Conservation (phyloP, 495 filamentous ascomycete species). For the Barbatosphaeria neglecta region DNA sequence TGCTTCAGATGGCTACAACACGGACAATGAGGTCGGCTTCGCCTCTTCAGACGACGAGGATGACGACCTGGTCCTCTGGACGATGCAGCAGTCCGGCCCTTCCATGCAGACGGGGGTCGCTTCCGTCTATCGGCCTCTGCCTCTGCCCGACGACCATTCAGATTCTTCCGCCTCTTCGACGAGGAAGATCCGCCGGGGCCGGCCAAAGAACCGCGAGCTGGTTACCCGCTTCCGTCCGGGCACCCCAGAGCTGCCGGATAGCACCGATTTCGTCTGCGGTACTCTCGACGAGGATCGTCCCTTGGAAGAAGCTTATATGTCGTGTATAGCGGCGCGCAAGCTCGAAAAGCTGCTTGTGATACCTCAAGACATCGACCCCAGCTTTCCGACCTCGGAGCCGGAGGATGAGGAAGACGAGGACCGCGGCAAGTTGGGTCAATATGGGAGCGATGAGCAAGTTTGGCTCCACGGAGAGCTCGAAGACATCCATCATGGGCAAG, state of each 20-base stretch:
- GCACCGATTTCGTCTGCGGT: slow-evolving; percentile 95
- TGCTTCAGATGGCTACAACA: slow-evolving; percentile 68
- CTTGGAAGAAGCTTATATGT: slow-evolving; percentile 85
- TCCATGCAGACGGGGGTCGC: slow-evolving; percentile 22
- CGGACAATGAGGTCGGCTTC: slow-evolving; percentile 92
- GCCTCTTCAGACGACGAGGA: slow-evolving; percentile 80
- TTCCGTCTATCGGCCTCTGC: slow-evolving; percentile 25
- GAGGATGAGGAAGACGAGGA: slow-evolving; percentile 64
- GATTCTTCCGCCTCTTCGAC: slow-evolving; percentile 26
- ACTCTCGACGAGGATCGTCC: slow-evolving; percentile 92
- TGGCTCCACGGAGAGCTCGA: slow-evolving; percentile 51
- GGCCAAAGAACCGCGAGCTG: slow-evolving; percentile 17
- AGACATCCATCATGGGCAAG: slow-evolving; percentile 32
- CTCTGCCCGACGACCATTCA: slow-evolving; percentile 23
- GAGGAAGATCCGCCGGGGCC: slow-evolving; percentile 8
- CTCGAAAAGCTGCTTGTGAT: slow-evolving; percentile 65
- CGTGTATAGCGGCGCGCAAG: slow-evolving; percentile 68
- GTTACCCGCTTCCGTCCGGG: slow-evolving; percentile 51
- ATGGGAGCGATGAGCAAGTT: slow-evolving; percentile 45
- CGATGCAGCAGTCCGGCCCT: slow-evolving; percentile 44
- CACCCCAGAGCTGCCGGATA: slow-evolving; percentile 83
- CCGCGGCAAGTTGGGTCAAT: slow-evolving; percentile 35
- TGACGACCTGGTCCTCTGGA: slow-evolving; percentile 74
- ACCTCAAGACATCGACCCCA: slow-evolving; percentile 94
- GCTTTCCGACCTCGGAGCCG: slow-evolving; percentile 85